These are phyloP conservation scores for Cladorrhinum sp. DNA, from an alignment of 2,329 filamentous ascomycete genomes.

Conservation along the genomic window DNA sequence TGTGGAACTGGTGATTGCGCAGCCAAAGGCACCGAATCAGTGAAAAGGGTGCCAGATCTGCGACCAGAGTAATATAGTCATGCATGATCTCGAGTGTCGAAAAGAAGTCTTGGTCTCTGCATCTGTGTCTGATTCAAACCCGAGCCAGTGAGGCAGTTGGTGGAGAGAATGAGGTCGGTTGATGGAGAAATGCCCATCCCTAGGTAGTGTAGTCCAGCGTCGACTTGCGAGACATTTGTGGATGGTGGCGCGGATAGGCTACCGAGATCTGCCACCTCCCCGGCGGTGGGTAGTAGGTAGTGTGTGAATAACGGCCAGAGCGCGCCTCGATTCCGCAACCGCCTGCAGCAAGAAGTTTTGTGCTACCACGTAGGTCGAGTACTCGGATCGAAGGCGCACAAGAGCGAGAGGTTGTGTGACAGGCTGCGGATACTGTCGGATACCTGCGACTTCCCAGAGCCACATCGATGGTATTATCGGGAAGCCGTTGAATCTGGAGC, in stretches of 20 bases:
- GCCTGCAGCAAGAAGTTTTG: background rate
- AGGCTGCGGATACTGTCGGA: constrained; percentile 13
- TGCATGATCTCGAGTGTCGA: constrained; percentile 8
- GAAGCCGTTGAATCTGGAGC: constrained; percentile 19
- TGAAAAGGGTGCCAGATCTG: constrained; percentile 2
- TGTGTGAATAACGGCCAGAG: background rate
- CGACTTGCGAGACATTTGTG: constrained; percentile 12
- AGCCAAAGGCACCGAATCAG: too few species aligned
- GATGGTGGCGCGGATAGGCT: constrained; percentile 17
- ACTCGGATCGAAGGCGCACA: constrained; percentile 14
- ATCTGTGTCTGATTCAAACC: background rate
- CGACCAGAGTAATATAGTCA: background rate
- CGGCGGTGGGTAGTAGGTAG: background rate
- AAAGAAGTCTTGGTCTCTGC: background rate
- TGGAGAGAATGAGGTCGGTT: background rate
- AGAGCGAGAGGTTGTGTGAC: constrained; percentile 10
- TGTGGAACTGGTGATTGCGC: background rate
- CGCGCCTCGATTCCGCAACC: constrained; percentile 13
- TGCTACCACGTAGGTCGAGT: constrained; percentile 8
- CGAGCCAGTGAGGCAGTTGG: background rate
- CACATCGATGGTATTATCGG: constrained; percentile 20
- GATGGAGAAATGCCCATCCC: background rate
- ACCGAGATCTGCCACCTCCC: constrained; percentile 19
- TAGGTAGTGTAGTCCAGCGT: background rate
- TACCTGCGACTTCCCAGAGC: constrained; percentile 17